phyloP scores from a whole-genome alignment of 2,329 filamentous ascomycete species.

The Dactylellina leptospora region DNA sequence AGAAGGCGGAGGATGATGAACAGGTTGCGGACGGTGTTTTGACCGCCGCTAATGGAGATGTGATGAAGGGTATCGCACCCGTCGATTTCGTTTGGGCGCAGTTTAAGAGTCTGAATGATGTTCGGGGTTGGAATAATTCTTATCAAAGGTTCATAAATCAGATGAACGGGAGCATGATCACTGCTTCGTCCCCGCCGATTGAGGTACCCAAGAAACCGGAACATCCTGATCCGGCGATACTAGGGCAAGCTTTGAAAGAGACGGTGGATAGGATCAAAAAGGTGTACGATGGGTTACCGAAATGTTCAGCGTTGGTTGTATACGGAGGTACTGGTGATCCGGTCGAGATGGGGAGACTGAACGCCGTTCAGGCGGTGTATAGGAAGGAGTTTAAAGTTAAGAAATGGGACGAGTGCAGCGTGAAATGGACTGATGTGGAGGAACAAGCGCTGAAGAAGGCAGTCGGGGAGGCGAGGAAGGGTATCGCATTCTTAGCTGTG shows the following conservation, averaged over 20 bases:
- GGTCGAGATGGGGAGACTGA: constrained; percentile 71
- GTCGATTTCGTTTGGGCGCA: constrained; percentile 75
- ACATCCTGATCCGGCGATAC: constrained; percentile 21
- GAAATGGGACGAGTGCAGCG: constrained; percentile 73
- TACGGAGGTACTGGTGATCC: constrained; percentile 74
- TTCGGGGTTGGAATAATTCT: constrained; percentile 70
- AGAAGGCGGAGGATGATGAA: constrained; percentile 65
- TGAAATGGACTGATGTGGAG: constrained; percentile 74
- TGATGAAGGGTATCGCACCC: constrained; percentile 67
- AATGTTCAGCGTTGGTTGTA: constrained; percentile 72
- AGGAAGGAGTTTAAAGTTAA: constrained; percentile 72
- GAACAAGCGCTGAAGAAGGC: constrained; percentile 71
- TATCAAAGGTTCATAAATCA: constrained; percentile 42
- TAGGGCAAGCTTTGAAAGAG: constrained; percentile 53
- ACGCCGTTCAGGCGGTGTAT: constrained; percentile 70
- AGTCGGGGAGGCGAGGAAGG: constrained; percentile 68
- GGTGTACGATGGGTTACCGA: constrained; percentile 69
- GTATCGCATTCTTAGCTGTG: constrained; percentile 72
- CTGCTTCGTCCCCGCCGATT: constrained; percentile 18
- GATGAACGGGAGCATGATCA: constrained; percentile 29
- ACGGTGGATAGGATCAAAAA: constrained; percentile 63
- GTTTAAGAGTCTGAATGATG: constrained; percentile 71
- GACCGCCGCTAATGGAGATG: constrained; percentile 65
- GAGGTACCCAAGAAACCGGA: constrained; percentile 19
- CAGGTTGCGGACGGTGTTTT: constrained; percentile 68